A percentile compares a stretch with the other conserved stretches of the same genome.
These are phyloP conservation scores for Xylaria venustula DNA, from an alignment of 495 filamentous ascomycete species.

Conservation along the genomic window DNA sequence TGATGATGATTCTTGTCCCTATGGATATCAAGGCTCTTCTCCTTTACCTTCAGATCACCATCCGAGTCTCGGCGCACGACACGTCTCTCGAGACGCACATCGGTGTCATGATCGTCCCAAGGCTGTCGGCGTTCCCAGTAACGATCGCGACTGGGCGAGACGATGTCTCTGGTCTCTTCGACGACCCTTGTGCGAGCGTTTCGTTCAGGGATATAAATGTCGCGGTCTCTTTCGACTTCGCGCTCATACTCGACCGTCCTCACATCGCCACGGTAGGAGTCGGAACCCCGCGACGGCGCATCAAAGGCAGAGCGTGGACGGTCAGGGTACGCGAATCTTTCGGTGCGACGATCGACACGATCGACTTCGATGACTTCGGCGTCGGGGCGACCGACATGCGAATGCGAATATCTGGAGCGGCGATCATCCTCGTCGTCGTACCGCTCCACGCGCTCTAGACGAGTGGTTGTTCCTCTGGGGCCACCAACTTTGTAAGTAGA, in stretches of 20 bases:
- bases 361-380: conserved; percentile 47
- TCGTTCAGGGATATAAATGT: conserved; percentile 31
- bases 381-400: conserved; percentile 29
- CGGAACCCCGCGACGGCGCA: conserved; percentile 32
- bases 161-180: conserved; percentile 39
- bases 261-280: conserved; percentile 37
- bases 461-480: conserved; percentile 26
- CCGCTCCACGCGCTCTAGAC: conserved; percentile 42
- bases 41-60: conserved; percentile 26
- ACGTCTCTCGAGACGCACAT: conserved; percentile 44
- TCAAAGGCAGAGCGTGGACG: conserved; percentile 45
- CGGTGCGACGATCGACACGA: conserved; percentile 46
- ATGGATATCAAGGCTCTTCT: conserved; percentile 24
- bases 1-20: conserved; percentile 35
- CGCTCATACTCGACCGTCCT: conserved; percentile 53
- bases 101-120: conserved; percentile 41
- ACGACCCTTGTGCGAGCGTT: conserved; percentile 31
- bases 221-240: conserved; percentile 42
- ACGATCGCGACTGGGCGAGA: conserved; percentile 30
- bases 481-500: conserved; percentile 54
- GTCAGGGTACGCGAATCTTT: conserved; percentile 45
- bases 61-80: conserved; percentile 39
- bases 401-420: conserved; percentile 41
- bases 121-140: conserved; percentile 41
- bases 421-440: conserved; percentile 53